These are phyloP conservation scores for Xylaria polymorpha DNA, from an alignment of 2,329 filamentous ascomycete species.

Conservation along the genomic window DNA sequence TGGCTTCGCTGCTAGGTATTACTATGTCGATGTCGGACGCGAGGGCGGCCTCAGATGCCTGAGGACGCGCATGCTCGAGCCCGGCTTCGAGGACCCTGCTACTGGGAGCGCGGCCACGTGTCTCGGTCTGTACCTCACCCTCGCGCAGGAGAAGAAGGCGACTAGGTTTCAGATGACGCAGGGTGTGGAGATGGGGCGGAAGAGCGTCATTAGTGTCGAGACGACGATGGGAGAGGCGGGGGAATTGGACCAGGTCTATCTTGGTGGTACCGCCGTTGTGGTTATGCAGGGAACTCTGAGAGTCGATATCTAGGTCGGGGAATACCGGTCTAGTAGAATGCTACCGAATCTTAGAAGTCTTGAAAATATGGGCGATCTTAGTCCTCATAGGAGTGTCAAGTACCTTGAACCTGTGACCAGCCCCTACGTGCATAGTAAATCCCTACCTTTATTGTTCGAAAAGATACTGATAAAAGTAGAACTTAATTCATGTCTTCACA, in stretches of 20 bases:
- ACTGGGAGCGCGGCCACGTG: slow-evolving; percentile 72
- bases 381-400: background rate
- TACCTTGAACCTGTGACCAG: background rate
- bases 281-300: slow-evolving; percentile 48
- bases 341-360: background rate
- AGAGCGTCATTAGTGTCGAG: slow-evolving; percentile 63
- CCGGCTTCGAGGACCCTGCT: slow-evolving; percentile 65
- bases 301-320: slow-evolving; percentile 39
- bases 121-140: slow-evolving; percentile 65
- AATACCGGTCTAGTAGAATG: background rate
- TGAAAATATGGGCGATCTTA: background rate
- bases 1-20: slow-evolving; percentile 67
- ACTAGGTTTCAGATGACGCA: slow-evolving; percentile 67
- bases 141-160: slow-evolving; percentile 51
- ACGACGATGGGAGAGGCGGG: slow-evolving; percentile 46
- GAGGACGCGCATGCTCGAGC: slow-evolving; percentile 70
- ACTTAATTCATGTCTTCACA: background rate
- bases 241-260: slow-evolving; percentile 44
- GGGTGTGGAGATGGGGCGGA: slow-evolving; percentile 74
- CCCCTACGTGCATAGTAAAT: background rate
- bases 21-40: slow-evolving; percentile 63
- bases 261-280: slow-evolving; percentile 49
- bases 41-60: slow-evolving; percentile 51
- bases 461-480: background rate
- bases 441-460: background rate